Evolutionary conservation across 2,329 filamentous ascomycete genomes (phyloP).

Genomic region (Cercospora janseana): DNA sequence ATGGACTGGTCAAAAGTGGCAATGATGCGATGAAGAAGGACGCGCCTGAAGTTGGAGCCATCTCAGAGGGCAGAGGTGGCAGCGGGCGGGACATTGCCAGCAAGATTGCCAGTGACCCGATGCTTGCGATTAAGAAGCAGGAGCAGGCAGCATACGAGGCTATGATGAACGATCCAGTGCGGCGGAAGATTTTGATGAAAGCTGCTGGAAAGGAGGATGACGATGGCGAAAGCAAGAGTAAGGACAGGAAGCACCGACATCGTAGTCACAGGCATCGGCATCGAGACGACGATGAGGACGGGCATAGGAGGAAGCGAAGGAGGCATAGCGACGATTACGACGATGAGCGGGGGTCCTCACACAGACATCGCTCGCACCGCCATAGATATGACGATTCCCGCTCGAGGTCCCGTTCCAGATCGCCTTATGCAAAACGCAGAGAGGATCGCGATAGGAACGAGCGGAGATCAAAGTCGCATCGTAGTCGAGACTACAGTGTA

Average conservation of each 20-base stretch:
- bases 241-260: constrained; percentile 33
- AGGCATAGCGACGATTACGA: constrained; percentile 36
- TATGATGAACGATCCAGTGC: constrained; percentile 74
- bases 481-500: constrained; percentile 31
- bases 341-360: constrained; percentile 35
- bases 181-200: constrained; percentile 64
- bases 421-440: constrained; percentile 28
- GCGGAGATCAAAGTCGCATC: constrained; percentile 25
- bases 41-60: constrained; percentile 49
- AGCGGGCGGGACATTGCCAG: constrained; percentile 73
- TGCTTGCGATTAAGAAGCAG: constrained; percentile 89
- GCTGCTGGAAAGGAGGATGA: constrained; percentile 39
- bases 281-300: constrained; percentile 32
- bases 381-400: constrained; percentile 24
- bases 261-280: constrained; percentile 30
- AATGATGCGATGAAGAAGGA: constrained; percentile 76
- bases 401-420: constrained; percentile 28
- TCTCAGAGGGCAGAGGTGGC: constrained; percentile 64
- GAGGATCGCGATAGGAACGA: constrained; percentile 25
- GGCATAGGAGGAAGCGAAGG: constrained; percentile 36
- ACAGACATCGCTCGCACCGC: constrained; percentile 33
- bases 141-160: constrained; percentile 57
- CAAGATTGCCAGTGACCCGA: constrained; percentile 87
- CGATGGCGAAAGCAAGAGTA: constrained; percentile 30
- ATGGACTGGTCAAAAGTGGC: constrained; percentile 80